Conservation (phyloP, 2,329 filamentous ascomycete genomes). For the Fusarium caatingaense region DNA sequence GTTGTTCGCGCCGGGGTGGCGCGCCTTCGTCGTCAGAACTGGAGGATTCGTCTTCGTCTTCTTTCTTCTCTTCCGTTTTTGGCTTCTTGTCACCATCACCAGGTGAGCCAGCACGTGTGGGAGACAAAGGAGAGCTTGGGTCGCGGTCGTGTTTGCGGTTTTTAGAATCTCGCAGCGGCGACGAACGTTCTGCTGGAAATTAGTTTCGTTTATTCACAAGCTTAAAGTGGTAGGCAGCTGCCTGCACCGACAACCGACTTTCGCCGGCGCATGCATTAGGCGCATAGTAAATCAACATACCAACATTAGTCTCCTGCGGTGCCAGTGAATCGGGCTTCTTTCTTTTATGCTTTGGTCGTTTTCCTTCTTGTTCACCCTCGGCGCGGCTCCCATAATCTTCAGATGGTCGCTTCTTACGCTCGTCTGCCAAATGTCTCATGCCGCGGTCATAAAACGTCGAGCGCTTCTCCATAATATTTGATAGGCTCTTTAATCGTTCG, state of each 20-base stretch:
- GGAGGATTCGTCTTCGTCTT: slow-evolving; percentile 56
- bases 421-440: slow-evolving; percentile 76
- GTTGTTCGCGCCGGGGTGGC: slow-evolving; percentile 71
- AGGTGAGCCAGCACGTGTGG: slow-evolving; percentile 62
- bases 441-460: slow-evolving; percentile 76
- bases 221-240: slow-evolving; percentile 8
- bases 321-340: slow-evolving; percentile 74
- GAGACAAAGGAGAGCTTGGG: slow-evolving; percentile 70
- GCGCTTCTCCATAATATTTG: slow-evolving; percentile 74
- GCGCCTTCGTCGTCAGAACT: slow-evolving; percentile 70
- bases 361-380: slow-evolving; percentile 62
- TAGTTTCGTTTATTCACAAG: slow-evolving; percentile 10
- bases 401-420: slow-evolving; percentile 71
- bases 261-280: slow-evolving; percentile 1
- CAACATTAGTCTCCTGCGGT: slow-evolving; percentile 58
- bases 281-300: slow-evolving; percentile 41
- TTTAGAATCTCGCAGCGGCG: slow-evolving; percentile 65
- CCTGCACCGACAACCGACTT: slow-evolving; percentile 10
- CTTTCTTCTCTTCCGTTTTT: slow-evolving; percentile 49
- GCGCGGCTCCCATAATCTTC: slow-evolving; percentile 64
- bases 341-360: slow-evolving; percentile 79
- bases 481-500: slow-evolving; percentile 71
- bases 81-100: slow-evolving; percentile 70
- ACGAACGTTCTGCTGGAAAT: slow-evolving; percentile 61
- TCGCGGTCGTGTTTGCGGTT: slow-evolving; percentile 62